phyloP scores from a whole-genome alignment of 441 rosid genomes.

The Rhodomyrtus psidioides region DNA sequence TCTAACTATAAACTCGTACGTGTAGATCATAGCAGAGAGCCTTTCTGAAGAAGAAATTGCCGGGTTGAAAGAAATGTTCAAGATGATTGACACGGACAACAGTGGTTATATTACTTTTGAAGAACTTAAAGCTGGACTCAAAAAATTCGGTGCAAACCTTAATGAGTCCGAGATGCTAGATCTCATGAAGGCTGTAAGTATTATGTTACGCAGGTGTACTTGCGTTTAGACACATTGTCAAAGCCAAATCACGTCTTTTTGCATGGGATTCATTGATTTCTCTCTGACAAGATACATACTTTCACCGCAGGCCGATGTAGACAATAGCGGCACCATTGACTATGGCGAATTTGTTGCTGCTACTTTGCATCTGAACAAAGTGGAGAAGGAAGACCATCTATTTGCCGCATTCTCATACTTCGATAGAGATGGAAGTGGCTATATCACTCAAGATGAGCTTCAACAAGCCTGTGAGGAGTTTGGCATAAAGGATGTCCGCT shows the following conservation, averaged over 20 bases:
- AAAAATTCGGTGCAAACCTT: not conserved
- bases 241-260: not conserved
- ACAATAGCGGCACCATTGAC: conserved; percentile 6
- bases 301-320: conserved; percentile 1
- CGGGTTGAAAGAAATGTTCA: conserved; percentile 1
- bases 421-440: conserved; percentile 42
- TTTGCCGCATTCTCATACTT: conserved; percentile 36
- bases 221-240: not conserved
- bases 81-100: conserved; percentile 3
- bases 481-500: conserved; percentile 21
- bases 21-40: conserved; percentile 4
- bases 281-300: too few relatives aligned
- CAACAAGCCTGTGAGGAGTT: conserved; percentile 39
- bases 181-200: conserved; percentile 4
- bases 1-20: not conserved
- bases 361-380: conserved; percentile 10
- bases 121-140: conserved; percentile 2
- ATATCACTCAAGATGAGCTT: conserved; percentile 37
- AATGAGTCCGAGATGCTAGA: conserved; percentile 2
- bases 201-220: not conserved
- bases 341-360: conserved; percentile 12
- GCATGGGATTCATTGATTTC: not conserved
- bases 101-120: conserved; percentile 2
- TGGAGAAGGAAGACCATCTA: conserved; percentile 14
- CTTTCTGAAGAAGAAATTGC: conserved; percentile 11